Evolutionary conservation across 2,329 filamentous ascomycete species (phyloP).

Genomic region (Sarocladium brachiariae): DNA sequence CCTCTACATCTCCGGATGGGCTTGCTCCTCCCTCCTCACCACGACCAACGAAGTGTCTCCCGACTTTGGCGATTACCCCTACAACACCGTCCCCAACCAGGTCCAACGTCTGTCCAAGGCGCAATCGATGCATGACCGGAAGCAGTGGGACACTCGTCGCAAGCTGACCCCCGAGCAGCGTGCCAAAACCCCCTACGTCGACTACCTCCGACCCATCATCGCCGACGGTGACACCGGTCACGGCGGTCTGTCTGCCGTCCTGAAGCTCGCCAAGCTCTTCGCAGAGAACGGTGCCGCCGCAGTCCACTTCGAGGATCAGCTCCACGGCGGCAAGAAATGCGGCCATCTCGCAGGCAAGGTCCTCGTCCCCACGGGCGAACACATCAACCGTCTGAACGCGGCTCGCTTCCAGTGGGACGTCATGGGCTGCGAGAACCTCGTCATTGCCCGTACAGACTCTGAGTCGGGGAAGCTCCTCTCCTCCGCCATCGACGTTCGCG

Average conservation of each 20-base stretch:
- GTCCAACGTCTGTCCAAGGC: conserved; percentile 95
- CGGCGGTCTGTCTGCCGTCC: conserved; percentile 82
- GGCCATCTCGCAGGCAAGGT: conserved; percentile 96
- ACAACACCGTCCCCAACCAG: conserved; percentile 98
- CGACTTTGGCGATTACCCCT: conserved; percentile 97
- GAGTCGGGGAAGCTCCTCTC: conserved; percentile 88
- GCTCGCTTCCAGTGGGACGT: conserved; percentile 96
- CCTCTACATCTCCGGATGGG: conserved; percentile 94
- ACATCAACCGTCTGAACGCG: conserved; percentile 90
- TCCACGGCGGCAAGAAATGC: conserved; percentile 97
- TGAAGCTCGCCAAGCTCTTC: conserved; percentile 96
- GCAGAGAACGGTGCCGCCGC: conserved; percentile 94
- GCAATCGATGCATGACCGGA: conserved; percentile 93
- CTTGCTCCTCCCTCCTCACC: conserved; percentile 87
- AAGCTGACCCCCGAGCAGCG: conserved; percentile 71
- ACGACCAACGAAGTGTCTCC: conserved; percentile 95
- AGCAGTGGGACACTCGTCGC: conserved; percentile 81
- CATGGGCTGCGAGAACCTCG: conserved; percentile 91
- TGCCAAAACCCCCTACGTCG: conserved; percentile 70
- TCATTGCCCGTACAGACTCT: conserved; percentile 92
- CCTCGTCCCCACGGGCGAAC: conserved; percentile 84
- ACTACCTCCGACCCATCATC: conserved; percentile 91
- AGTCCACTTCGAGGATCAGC: conserved; percentile 96
- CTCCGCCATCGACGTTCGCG: conserved; percentile 84
- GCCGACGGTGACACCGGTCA: conserved; percentile 96